A percentile compares a stretch with the other conserved stretches of the same genome.
Conservation (phyloP, 139 green algal genomes). For the Edaphochlamys debaryana region DNA sequence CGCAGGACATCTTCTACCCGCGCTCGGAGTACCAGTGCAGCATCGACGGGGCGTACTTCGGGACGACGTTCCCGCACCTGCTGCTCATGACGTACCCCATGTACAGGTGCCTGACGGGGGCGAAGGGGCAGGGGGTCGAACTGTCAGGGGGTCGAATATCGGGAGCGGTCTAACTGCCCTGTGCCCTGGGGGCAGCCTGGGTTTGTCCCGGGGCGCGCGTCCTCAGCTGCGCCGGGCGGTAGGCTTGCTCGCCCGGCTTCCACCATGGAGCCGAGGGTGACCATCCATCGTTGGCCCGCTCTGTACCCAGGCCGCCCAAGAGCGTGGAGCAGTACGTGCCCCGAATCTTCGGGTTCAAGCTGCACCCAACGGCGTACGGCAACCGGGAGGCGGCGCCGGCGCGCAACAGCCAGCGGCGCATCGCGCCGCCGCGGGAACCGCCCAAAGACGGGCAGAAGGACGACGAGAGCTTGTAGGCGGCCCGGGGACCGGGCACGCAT, state of each 20-base stretch:
- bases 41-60: conserved; percentile 95
- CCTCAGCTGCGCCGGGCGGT: too few species aligned
- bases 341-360: conserved; percentile 96
- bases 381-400: conserved; percentile 33
- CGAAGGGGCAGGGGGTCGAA: too few species aligned
- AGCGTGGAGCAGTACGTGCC: conserved; percentile 79
- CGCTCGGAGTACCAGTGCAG: conserved; percentile 80
- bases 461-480: conserved; percentile 38
- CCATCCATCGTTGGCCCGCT: too few species aligned
- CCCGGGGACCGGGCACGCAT: too few species aligned
- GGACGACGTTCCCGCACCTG: conserved; percentile 96
- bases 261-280: too few species aligned
- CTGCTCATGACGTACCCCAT: conserved; percentile 94
- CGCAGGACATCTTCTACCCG: conserved; percentile 92
- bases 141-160: too few species aligned
- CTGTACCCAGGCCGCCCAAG: conserved; percentile 65
- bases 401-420: conserved; percentile 28
- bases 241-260: too few species aligned
- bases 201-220: too few species aligned
- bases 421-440: conserved; percentile 15
- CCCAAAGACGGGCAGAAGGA: conserved; percentile 34
- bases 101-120: conserved; percentile 49
- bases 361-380: conserved; percentile 72
- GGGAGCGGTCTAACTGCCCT: too few species aligned
- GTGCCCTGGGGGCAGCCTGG: too few species aligned